Base-by-base conservation (phyloP, 2,329 filamentous ascomycete genomes). In the Fusarium sp. region DNA sequence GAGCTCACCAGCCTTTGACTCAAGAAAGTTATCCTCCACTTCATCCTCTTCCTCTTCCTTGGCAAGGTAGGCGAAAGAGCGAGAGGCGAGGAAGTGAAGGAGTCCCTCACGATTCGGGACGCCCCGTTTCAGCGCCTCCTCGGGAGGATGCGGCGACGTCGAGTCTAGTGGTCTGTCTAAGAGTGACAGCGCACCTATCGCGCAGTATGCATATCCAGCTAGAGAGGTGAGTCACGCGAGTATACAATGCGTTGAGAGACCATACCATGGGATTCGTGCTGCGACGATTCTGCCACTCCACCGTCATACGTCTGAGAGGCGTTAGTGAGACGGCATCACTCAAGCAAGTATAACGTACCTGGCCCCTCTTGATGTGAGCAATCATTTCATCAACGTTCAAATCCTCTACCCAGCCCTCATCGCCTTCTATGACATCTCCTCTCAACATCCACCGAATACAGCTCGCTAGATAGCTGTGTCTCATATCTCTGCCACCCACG, bases 141-240 rank as follows among this genome's bases (percentile, higher is more conserved):
- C 74, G 1, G 65, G 46, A 25, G 62, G 59, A 7, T 66, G 57
- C 1, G 70, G 7, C 1, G 62, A 45, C 2, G 65, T 75, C 20
- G 75, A 75, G 17, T 83, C 79, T 2, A 84, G 82, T 2, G 92
- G 86, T 15, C 90, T 88, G 66, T 90, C 89, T n/a, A 98, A 85
- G 54, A 98, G 89, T 4, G 90, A 88, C 9, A 98, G 84, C 8
- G 94, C 92, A 15, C 90, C 91, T 59, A 98, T 88, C 12, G 92
- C 94, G 81, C 94, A 98, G 84, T 95, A 98, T 14, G 94, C 94
- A 80, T 97, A 95, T 25, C 96, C 96, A 74, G 94, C 93, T 94
- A 35, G 64, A 64, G 3, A 46, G 3, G 47, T 75, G 36, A 70
- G 71, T 33, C 22, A 61, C 29, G 10, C 66, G 58, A n/a, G 38